A percentile compares a stretch with the other conserved stretches of the same genome.
phyloP scores from a whole-genome alignment of 495 filamentous ascomycete genomes.

The Lepraria neglecta region DNA sequence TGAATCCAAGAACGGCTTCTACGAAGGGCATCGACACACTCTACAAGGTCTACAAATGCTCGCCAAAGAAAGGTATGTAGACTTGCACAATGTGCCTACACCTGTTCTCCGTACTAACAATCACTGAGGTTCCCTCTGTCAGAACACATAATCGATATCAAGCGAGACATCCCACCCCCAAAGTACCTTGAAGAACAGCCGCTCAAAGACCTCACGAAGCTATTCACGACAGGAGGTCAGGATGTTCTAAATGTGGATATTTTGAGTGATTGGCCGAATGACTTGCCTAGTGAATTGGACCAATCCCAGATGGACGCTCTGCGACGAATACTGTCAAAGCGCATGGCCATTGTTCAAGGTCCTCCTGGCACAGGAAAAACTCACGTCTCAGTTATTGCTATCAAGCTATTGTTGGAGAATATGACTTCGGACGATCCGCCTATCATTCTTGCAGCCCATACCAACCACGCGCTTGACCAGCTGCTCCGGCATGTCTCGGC shows the following conservation, averaged over 20 bases:
- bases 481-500: constrained; percentile 60
- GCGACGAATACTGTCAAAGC: constrained; percentile 62
- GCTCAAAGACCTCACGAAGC: constrained; percentile 41
- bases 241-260: constrained; percentile 38
- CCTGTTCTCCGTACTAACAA: constrained; percentile 31
- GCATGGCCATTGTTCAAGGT: constrained; percentile 76
- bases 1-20: constrained; percentile 64
- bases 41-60: constrained; percentile 70
- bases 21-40: constrained; percentile 64
- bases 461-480: constrained; percentile 91
- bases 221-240: constrained; percentile 24
- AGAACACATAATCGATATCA: constrained; percentile 51
- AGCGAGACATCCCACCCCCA: constrained; percentile 43
- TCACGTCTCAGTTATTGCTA: constrained; percentile 62
- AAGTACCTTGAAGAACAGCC: constrained; percentile 45
- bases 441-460: constrained; percentile 76
- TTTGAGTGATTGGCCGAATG: constrained; percentile 45
- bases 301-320: constrained; percentile 63
- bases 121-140: constrained; percentile 49
- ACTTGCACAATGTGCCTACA: background rate
- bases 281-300: constrained; percentile 51
- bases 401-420: constrained; percentile 62
- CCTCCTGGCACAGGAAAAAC: constrained; percentile 93
- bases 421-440: constrained; percentile 56
- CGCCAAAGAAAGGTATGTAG: constrained; percentile 49